Evolutionary conservation across 257 asterid species (phyloP).

Genomic region (Solanum piurae): DNA sequence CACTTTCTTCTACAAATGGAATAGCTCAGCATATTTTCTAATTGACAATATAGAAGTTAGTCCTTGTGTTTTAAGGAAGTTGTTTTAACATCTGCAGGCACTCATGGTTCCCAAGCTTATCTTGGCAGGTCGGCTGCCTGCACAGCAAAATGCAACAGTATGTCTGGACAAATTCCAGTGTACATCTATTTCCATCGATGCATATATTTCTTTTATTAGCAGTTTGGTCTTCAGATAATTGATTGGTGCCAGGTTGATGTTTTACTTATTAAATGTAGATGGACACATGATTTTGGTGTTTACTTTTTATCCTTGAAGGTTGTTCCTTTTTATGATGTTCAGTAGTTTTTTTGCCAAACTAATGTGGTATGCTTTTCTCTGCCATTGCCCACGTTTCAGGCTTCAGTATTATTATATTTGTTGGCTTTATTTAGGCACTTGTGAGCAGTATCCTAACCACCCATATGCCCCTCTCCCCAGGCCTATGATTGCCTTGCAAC

Average conservation of each 20-base stretch:
- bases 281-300: background rate
- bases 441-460: background rate
- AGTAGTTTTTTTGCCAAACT: background rate
- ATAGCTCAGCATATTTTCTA: background rate
- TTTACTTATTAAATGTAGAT: background rate
- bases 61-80: background rate
- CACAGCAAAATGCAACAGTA: constrained; percentile 96
- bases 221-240: background rate
- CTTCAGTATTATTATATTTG: background rate
- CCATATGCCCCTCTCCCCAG: background rate
- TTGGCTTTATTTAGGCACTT: background rate
- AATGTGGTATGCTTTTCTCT: background rate
- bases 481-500: background rate
- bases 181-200: background rate
- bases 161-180: background rate
- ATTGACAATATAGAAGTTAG: background rate
- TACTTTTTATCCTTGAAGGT: background rate
- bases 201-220: background rate
- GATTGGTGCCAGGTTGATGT: background rate
- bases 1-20: background rate
- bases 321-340: background rate
- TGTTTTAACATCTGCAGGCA: constrained; percentile 44
- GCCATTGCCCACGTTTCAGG: background rate
- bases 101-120: constrained; percentile 94
- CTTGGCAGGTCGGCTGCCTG: constrained; percentile 94